Percentiles rank a stretch among this genome's conserved stretches.
Evolutionary conservation across 805 yeast species (phyloP).

Genomic region (Kurtzmaniella fragi): DNA sequence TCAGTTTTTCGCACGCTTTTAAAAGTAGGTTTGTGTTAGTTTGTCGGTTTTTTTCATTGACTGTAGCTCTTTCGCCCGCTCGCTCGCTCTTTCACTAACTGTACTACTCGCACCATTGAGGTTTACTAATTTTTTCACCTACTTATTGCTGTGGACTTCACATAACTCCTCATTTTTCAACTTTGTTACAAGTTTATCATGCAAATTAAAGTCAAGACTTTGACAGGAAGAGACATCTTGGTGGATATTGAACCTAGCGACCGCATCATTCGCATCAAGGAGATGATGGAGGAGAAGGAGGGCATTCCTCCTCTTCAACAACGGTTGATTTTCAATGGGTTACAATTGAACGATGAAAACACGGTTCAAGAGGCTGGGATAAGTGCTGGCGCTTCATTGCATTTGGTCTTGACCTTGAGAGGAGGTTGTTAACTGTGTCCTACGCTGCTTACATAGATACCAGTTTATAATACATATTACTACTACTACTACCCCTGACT

Average conservation of each 20-base stretch:
- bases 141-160: not conserved
- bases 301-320: constrained; percentile 98
- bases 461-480: not conserved
- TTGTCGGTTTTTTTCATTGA: too few species aligned
- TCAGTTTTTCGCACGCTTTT: too few species aligned
- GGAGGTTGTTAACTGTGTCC: constrained; percentile 52
- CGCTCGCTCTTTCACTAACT: too few species aligned
- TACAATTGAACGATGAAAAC: constrained; percentile 83
- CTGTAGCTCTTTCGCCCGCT: too few species aligned
- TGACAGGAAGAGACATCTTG: constrained; percentile 79
- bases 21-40: too few species aligned
- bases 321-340: constrained; percentile 83
- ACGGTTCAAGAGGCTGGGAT: constrained; percentile 71
- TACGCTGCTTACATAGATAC: not conserved
- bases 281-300: constrained; percentile 89
- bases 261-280: constrained; percentile 72
- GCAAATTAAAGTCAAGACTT: constrained; percentile 71
- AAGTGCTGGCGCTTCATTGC: constrained; percentile 80
- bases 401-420: constrained; percentile 85
- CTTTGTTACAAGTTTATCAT: too few species aligned
- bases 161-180: not conserved
- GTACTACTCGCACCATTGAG: too few species aligned
- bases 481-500: not conserved
- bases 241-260: constrained; percentile 70
- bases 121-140: too few species aligned